Evolutionary conservation across 2,329 filamentous ascomycete genomes (phyloP), one percentile per base, ranked within the genome.

Genomic region (Clathrospora elynae): DNA sequence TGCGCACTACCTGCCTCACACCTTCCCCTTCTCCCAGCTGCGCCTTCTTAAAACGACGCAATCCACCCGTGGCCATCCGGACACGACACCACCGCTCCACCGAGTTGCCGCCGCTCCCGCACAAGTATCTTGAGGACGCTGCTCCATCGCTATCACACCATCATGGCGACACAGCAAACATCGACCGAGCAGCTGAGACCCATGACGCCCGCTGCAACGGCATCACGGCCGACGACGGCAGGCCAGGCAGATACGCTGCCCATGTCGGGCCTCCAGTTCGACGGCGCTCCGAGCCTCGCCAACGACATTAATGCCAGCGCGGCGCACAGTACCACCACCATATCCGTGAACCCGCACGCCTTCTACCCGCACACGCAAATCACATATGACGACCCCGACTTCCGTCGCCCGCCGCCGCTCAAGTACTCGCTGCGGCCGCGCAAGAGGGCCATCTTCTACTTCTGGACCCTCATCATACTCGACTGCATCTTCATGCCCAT

Each of bases 401-500:
- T 73, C 51, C 55, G 57, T n/a, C 57, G 59, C 6, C 75, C 75
- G 14, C 80, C 80, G 33, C 71, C 75, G 12, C 72, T 84, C 24
- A 77, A 81, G 16, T 84, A 84, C 67, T 76, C 76, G 14, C 63
- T 83, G 28, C 74, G 73, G 34, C 67, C 74, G 6, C 71, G 81
- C 30, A 81, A 81, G 58, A 77, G 75, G 65, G 71, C 75, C 22
- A 82, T 84, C 48, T 68, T 74, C 24, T 67, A 80, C 49, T 84
- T 84, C 68, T 84, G 81, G 81, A 70, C 70, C 1, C 61, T 85
- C 26, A 81, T 84, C 42, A 60, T 84, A 14, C 57, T 84, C 44
- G 82, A 85, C 66, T 80, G 77, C 35, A 71, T 82, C 46, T 76
- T 72, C 42, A 78, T 82, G 66, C 82, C 82, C 12, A 73, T 84